Percentiles rank a stretch among this genome's conserved stretches.
These are phyloP conservation scores for Cercospora janseana DNA, from an alignment of 2,329 filamentous ascomycete genomes.

Conservation along the genomic window DNA sequence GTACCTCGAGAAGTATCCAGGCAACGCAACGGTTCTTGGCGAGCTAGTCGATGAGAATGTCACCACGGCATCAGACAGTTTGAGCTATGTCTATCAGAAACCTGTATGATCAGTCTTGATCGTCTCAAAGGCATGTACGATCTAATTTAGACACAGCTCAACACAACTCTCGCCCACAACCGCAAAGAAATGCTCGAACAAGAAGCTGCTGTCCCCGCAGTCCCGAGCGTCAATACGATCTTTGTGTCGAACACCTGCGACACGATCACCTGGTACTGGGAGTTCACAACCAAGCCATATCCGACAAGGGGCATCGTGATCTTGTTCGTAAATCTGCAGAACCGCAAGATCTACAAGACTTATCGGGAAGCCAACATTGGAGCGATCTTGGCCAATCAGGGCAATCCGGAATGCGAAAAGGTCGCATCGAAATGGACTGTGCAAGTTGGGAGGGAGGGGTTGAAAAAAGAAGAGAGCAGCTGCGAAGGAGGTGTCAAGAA, in stretches of 20 bases:
- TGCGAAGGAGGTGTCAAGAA: not conserved
- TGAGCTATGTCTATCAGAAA: constrained; percentile 16
- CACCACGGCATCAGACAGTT: constrained; percentile 14
- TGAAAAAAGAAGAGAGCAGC: constrained; percentile 5
- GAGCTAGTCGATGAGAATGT: constrained; percentile 15
- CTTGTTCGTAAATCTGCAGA: constrained; percentile 20
- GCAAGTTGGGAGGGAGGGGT: constrained; percentile 8
- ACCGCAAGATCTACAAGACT: constrained; percentile 22
- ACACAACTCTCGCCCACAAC: constrained; percentile 17
- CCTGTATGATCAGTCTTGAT: constrained; percentile 9
- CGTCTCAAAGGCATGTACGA: not conserved
- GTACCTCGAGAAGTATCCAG: constrained; percentile 12
- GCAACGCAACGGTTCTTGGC: constrained; percentile 1
- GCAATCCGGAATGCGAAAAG: constrained; percentile 19
- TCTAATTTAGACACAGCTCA: constrained; percentile 10
- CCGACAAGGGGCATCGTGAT: constrained; percentile 25
- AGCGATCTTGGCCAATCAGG: constrained; percentile 18
- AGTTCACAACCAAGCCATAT: constrained; percentile 21
- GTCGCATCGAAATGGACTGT: constrained; percentile 5
- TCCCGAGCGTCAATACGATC: constrained; percentile 19
- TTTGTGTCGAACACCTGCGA: constrained; percentile 24
- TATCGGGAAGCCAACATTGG: constrained; percentile 24
- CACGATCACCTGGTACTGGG: constrained; percentile 28
- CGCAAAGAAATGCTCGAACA: constrained; percentile 22
- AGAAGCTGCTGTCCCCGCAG: constrained; percentile 18